Evolutionary conservation across 2,329 filamentous ascomycete genomes (phyloP).

Genomic region (Colletotrichum brevisporum): DNA sequence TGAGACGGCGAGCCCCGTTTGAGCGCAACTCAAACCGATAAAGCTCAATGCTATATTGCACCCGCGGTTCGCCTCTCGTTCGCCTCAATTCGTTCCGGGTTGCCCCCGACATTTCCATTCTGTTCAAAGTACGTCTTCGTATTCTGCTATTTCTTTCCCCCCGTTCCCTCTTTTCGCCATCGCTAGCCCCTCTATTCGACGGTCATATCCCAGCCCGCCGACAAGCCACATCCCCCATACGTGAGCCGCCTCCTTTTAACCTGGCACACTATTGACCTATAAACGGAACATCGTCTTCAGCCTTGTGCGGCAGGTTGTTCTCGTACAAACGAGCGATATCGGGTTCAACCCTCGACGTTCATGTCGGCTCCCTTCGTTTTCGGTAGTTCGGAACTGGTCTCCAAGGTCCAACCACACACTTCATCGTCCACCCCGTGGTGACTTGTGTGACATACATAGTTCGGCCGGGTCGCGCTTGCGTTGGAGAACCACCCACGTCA

Average conservation of each 20-base stretch:
- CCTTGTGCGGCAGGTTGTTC: conserved; percentile 14
- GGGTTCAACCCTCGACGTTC: conserved; percentile 7
- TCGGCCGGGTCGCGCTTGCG: conserved; percentile 12
- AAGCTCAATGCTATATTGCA: conserved; percentile 38
- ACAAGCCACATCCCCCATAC: conserved; percentile 8
- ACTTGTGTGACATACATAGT: conserved; percentile 19
- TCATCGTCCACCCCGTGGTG: neutral
- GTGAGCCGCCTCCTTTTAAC: conserved; percentile 1
- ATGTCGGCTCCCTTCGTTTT: neutral
- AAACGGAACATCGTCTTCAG: neutral
- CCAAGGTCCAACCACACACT: conserved; percentile 20
- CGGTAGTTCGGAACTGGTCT: conserved; percentile 16
- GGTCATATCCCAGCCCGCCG: neutral
- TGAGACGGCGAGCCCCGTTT: conserved; percentile 40
- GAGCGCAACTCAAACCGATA: conserved; percentile 40
- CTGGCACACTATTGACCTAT: conserved; percentile 17
- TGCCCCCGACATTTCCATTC: neutral
- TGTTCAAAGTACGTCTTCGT: neutral
- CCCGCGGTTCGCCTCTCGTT: conserved; percentile 6
- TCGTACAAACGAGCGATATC: neutral
- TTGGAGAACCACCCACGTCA: neutral
- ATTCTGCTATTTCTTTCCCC: neutral
- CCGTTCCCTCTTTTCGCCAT: neutral
- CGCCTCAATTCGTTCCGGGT: conserved; percentile 1
- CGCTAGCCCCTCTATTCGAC: neutral